These are phyloP conservation scores for Hypoxylon sp. DNA, from an alignment of 2,329 filamentous ascomycete genomes.

Conservation along the genomic window DNA sequence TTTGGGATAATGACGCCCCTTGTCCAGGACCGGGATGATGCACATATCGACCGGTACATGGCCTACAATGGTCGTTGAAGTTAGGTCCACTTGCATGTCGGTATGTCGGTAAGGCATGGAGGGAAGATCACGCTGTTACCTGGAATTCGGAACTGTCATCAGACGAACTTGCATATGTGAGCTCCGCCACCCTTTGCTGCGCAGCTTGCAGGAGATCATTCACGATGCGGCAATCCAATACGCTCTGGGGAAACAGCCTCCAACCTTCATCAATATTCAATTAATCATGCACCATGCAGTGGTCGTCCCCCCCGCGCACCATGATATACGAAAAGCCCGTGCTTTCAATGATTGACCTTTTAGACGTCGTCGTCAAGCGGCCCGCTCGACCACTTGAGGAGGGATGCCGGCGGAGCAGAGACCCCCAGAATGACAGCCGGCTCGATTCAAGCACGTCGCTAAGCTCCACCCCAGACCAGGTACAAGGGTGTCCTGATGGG, in stretches of 20 bases:
- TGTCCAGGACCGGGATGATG: conserved; percentile 32
- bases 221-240: conserved; percentile 20
- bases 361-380: conserved; percentile 13
- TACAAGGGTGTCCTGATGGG: conserved; percentile 20
- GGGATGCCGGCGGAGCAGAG: conserved; percentile 38
- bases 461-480: conserved; percentile 24
- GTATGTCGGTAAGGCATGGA: conserved; percentile 34
- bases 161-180: conserved; percentile 37
- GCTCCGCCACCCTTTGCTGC: conserved; percentile 27
- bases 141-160: conserved; percentile 45
- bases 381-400: conserved; percentile 24
- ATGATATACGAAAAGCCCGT: conserved; percentile 9
- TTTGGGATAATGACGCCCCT: conserved; percentile 39
- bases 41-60: conserved; percentile 27
- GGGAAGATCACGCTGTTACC: conserved; percentile 44
- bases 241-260: conserved; percentile 11
- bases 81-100: conserved; percentile 27
- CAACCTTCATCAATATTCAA: conserved; percentile 25
- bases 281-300: conserved; percentile 34
- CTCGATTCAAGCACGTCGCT: conserved; percentile 38
- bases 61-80: conserved; percentile 15
- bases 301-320: not conserved
- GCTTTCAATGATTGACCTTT: conserved; percentile 21
- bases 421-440: conserved; percentile 35
- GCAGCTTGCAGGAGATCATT: conserved; percentile 38